These are phyloP conservation scores for Pezicula neosporulosa DNA, from an alignment of 2,329 filamentous ascomycete genomes.

Conservation along the genomic window DNA sequence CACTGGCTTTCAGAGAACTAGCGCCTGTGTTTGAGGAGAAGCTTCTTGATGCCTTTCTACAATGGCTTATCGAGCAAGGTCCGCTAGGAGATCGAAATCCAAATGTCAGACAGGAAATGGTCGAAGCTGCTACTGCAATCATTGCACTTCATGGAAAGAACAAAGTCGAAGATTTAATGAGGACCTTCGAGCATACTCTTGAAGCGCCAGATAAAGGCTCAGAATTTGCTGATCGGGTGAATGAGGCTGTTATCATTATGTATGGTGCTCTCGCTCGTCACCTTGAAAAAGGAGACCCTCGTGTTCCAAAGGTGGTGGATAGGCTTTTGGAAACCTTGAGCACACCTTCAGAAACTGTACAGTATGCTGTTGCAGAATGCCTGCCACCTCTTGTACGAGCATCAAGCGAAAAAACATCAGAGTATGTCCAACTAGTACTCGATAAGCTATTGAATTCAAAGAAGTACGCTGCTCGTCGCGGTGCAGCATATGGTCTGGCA, in stretches of 20 bases:
- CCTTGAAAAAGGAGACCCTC: slow-evolving; percentile 77
- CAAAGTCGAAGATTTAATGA: slow-evolving; percentile 87
- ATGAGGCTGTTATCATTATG: slow-evolving; percentile 95
- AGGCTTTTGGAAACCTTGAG: slow-evolving; percentile 82
- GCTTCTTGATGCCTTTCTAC: slow-evolving; percentile 73
- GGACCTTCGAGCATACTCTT: slow-evolving; percentile 84
- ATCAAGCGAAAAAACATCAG: slow-evolving; percentile 71
- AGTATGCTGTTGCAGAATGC: slow-evolving; percentile 94
- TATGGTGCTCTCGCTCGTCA: slow-evolving; percentile 93
- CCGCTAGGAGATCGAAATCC: slow-evolving; percentile 81
- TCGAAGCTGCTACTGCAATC: slow-evolving; percentile 79
- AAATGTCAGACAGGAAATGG: slow-evolving; percentile 82
- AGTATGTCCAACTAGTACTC: slow-evolving; percentile 78
- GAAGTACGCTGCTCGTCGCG: slow-evolving; percentile 88
- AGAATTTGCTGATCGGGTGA: slow-evolving; percentile 81
- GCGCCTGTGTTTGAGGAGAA: slow-evolving; percentile 64
- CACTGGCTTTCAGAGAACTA: slow-evolving; percentile 81
- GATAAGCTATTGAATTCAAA: slow-evolving; percentile 82
- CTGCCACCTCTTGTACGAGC: slow-evolving; percentile 85
- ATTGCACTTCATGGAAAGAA: slow-evolving; percentile 78
- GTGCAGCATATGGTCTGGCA: slow-evolving; percentile 90
- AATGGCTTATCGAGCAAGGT: slow-evolving; percentile 81
- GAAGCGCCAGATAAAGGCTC: slow-evolving; percentile 80
- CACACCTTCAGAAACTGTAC: slow-evolving; percentile 93
- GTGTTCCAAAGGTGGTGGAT: slow-evolving; percentile 84